Conservation (phyloP, 495 filamentous ascomycete genomes). For the Hypoxylon perforatum region DNA sequence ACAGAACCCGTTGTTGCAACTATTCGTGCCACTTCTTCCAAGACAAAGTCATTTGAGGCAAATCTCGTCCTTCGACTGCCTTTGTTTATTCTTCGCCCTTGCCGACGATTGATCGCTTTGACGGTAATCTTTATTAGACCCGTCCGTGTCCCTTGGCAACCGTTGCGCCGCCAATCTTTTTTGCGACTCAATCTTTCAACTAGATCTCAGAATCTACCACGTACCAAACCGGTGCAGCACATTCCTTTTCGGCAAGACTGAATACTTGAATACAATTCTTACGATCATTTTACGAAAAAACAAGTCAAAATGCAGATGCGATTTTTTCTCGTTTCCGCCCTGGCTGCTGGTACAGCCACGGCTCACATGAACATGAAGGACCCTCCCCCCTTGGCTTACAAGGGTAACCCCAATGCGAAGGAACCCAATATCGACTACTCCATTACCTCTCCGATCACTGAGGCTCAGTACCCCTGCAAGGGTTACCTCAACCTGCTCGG, state of each 20-base stretch:
- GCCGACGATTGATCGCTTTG: constrained; percentile 4
- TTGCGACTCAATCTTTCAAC: not conserved
- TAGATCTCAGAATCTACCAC: constrained; percentile 29
- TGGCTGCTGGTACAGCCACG: constrained; percentile 51
- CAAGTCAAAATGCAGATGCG: constrained; percentile 51
- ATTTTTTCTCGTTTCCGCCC: constrained; percentile 40
- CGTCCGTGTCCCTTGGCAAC: constrained; percentile 15
- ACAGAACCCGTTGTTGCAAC: constrained; percentile 20
- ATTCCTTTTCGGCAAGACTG: constrained; percentile 25
- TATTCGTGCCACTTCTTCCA: not conserved
- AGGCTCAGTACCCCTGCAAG: constrained; percentile 72
- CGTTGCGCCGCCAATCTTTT: constrained; percentile 1
- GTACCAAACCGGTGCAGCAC: constrained; percentile 29
- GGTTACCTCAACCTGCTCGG: constrained; percentile 68
- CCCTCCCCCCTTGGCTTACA: constrained; percentile 66
- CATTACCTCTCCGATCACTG: constrained; percentile 65
- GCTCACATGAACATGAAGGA: constrained; percentile 71
- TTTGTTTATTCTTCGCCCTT: constrained; percentile 27
- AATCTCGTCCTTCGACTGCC: not conserved
- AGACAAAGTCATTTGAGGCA: constrained; percentile 27
- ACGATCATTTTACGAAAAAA: constrained; percentile 7
- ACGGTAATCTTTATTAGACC: constrained; percentile 21
- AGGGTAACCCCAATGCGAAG: constrained; percentile 61
- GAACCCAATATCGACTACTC: constrained; percentile 62
- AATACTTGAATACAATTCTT: constrained; percentile 6